phyloP scores from a whole-genome alignment of 192 early-diverging fungal species.

The Coemansia sp. region DNA sequence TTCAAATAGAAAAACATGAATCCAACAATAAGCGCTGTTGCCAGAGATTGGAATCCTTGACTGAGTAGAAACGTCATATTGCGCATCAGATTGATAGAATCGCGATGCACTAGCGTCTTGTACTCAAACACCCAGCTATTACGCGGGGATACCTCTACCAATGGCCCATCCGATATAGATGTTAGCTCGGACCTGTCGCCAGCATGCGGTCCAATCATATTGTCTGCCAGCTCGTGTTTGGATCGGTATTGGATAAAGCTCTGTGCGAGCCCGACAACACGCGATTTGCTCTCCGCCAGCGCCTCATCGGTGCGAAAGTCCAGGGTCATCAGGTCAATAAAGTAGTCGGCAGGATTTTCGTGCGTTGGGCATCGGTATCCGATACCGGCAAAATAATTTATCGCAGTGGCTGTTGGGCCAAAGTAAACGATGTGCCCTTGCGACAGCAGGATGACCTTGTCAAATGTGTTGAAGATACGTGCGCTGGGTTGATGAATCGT shows the following conservation, averaged over 20 bases:
- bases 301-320: slow-evolving; percentile 44
- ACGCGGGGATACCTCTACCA: background rate
- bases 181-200: background rate
- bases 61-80: slow-evolving; percentile 38
- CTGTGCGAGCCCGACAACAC: slow-evolving; percentile 38
- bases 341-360: slow-evolving; percentile 73
- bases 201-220: background rate
- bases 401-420: slow-evolving; percentile 49
- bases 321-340: slow-evolving; percentile 62
- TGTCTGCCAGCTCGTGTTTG: background rate
- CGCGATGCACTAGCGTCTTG: slow-evolving; percentile 44
- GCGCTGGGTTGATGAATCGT: slow-evolving; percentile 90
- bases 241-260: slow-evolving; percentile 25
- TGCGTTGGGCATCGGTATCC: slow-evolving; percentile 64
- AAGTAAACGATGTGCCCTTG: slow-evolving; percentile 63
- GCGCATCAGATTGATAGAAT: slow-evolving; percentile 50
- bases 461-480: slow-evolving; percentile 78
- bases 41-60: slow-evolving; percentile 35
- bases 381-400: slow-evolving; percentile 48
- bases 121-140: slow-evolving; percentile 55
- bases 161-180: background rate
- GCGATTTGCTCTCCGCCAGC: slow-evolving; percentile 28
- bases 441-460: slow-evolving; percentile 71
- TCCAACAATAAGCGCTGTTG: slow-evolving; percentile 52
- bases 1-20: slow-evolving; percentile 60